phyloP scores from a whole-genome alignment of 805 yeast genomes.

The Clavispora phyllophila region DNA sequence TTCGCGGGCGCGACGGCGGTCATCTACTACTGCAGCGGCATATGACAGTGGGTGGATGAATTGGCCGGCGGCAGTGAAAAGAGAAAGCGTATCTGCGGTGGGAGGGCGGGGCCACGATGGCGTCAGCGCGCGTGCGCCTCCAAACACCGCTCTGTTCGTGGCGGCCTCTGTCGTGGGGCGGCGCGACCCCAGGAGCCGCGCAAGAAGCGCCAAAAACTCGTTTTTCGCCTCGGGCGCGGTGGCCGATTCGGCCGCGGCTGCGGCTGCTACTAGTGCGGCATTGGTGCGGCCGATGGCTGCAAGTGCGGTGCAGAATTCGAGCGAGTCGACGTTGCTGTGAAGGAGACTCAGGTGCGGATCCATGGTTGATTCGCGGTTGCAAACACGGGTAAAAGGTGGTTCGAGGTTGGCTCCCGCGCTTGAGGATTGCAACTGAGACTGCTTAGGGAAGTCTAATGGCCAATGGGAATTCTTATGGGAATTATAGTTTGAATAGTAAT shows the following conservation, averaged over 20 bases:
- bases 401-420: too few relatives aligned
- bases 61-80: background rate
- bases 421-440: too few relatives aligned
- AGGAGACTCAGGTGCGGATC: background rate
- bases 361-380: too few relatives aligned
- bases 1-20: background rate
- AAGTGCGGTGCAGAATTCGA: background rate
- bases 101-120: background rate
- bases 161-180: background rate
- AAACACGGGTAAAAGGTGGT: too few relatives aligned
- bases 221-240: background rate
- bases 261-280: background rate
- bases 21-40: background rate
- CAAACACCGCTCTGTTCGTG: background rate
- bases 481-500: too few relatives aligned
- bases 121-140: background rate
- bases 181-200: background rate
- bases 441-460: too few relatives aligned
- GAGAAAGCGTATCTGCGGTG: background rate
- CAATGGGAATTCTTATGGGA: too few relatives aligned
- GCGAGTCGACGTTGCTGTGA: background rate
- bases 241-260: background rate
- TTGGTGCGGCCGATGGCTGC: background rate
- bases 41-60: background rate
- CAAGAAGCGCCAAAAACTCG: background rate